Base-by-base conservation (phyloP, 495 filamentous ascomycete genomes). In the Penicillium odoratum region DNA sequence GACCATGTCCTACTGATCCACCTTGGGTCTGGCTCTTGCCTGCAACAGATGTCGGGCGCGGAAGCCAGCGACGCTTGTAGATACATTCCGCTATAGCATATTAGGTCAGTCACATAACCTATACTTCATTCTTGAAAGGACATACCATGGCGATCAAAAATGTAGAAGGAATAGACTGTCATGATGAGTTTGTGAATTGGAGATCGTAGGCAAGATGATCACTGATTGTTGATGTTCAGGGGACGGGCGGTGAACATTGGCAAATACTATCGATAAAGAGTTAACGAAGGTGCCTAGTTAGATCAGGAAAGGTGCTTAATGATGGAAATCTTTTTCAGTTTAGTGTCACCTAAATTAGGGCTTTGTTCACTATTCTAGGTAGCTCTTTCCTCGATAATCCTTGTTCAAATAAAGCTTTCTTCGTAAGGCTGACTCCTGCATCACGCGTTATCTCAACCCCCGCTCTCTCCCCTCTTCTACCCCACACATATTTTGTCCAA, bases 91-190 rank as follows among this genome's bases (percentile, higher is more conserved):
- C 94, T 93, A 63, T 40, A 57, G 21, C 61, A 61, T 34, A 57
- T 59, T 40, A 57, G 9, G 25, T 53, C 7, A 46, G 25, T 4
- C 4, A 18, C 26, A 51, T 3, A 7, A 44, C 0, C 0, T 16
- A 46, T 29, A 15, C 7, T 25, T 16, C 15, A 48, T n/a, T 26
- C 33, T 11, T 11, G 26, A 34, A 30, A 8, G 43, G 9, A 61
- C 81, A 67, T 82, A 98, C 94, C 96, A 72, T 98, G 94, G 61
- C 94, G 88, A 74, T 98, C 94, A 65, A 98, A 98, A 67, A 98
- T 97, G 80, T 97, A 98, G 77, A 98, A 96, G 40, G 92, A 92
- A 74, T 96, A 97, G 68, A 98, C 89, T 55, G 88, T 85, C 94
- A 98, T 97, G 58, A 18, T 34, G 25, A 38, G 7, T n/a, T 29